These are phyloP conservation scores for Botryotinia globosa DNA, from an alignment of 2,329 filamentous ascomycete species.

Conservation along the genomic window DNA sequence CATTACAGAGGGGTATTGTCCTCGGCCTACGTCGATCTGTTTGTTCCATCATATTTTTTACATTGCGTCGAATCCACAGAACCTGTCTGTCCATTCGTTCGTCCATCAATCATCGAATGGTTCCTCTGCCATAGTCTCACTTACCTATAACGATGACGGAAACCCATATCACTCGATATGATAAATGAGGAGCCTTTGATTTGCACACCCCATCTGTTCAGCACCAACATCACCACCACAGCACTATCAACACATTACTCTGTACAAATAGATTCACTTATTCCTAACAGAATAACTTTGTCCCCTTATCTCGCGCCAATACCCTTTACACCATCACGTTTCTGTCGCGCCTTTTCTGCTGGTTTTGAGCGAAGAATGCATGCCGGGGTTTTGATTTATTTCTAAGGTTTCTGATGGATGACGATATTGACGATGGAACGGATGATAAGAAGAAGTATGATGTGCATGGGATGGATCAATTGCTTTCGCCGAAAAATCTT, in stretches of 20 bases:
- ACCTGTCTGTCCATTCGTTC: slow-evolving; percentile 13
- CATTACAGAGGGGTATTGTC: slow-evolving; percentile 39
- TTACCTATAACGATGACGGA: background rate
- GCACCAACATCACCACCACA: slow-evolving; percentile 15
- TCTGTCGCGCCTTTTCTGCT: slow-evolving; percentile 9
- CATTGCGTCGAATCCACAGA: slow-evolving; percentile 2
- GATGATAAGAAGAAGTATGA: slow-evolving; percentile 1
- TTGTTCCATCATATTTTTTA: slow-evolving; percentile 17
- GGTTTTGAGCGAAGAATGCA: slow-evolving; percentile 17
- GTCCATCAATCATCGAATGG: slow-evolving; percentile 7
- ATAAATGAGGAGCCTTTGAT: slow-evolving; percentile 4
- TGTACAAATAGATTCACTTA: slow-evolving; percentile 19
- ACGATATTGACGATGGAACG: slow-evolving; percentile 12
- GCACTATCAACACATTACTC: slow-evolving; percentile 13
- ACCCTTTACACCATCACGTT: slow-evolving; percentile 18
- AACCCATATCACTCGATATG: slow-evolving; percentile 6
- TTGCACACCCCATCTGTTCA: background rate
- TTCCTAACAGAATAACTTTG: background rate
- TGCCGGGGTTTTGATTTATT: slow-evolving; percentile 5
- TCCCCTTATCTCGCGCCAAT: slow-evolving; percentile 14
- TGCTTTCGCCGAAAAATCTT: slow-evolving; percentile 24
- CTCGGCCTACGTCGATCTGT: slow-evolving; percentile 33
- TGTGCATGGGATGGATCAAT: slow-evolving; percentile 12
- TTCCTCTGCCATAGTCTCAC: slow-evolving; percentile 1
- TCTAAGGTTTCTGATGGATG: slow-evolving; percentile 14